Base-by-base conservation (phyloP, 2,329 filamentous ascomycete species). In the Paramyrothecium roridum region DNA sequence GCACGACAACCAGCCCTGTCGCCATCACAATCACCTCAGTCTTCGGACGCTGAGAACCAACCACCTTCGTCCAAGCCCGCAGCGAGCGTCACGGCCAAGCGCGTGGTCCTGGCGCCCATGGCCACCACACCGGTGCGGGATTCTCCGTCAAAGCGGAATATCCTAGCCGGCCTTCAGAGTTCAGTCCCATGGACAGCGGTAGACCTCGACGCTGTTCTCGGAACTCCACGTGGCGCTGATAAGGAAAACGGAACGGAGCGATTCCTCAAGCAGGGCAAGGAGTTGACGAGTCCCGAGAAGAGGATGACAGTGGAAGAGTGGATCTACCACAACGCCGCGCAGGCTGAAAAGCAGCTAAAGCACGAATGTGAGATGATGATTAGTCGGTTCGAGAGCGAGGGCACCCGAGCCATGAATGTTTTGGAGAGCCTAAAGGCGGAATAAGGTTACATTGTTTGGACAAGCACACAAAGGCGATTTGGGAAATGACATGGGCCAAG, bases 231-330 rank as follows among this genome's bases (percentile, higher is more conserved):
- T 8, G 74, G 77, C 12, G 63, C 73, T 13, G 77, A 80, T 47
- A 80, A 81, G 64, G 80, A 87, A 61, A 85, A 83, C 54, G 71
- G 73, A 0, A 75, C 76, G 2, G 75, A 75, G 19, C 71, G 74
- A 11, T 74, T 84, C 23, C 68, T 87, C 17, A 78, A 76, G 54
- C 76, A 80, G 43, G 85, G 83, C 13, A 79, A 79, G 1, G 82
- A 82, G 16, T 73, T 99, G 53, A 88, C 83, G 2, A 89, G 82
- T 53, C 83, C 86, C 0, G 95, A 98, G 76, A 92, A 89, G 76
- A 79, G 82, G 40, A 96, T 99, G 93, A 93, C 87, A 6, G 91
- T 98, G 0, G 91, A 96, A 70, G 87, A 97, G 71, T 99, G 93
- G 91, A 89, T 99, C 43, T 79, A 86, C 56, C 83, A 87, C 72